phyloP scores from a whole-genome alignment of 2,329 filamentous ascomycete genomes.

The Colletotrichum limetticola region DNA sequence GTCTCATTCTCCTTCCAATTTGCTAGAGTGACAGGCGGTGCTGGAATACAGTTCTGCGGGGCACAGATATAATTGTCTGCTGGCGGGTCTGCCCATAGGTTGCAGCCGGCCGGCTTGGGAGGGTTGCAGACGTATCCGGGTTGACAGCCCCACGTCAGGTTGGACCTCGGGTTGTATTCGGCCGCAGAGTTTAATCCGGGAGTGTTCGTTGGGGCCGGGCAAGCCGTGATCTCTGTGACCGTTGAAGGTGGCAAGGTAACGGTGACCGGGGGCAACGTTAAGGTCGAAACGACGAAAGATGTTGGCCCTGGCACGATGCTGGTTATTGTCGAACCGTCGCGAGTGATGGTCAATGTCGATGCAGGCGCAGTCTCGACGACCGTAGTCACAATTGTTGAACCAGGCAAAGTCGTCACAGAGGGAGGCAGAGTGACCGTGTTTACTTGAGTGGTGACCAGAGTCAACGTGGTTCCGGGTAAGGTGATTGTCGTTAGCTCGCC shows the following conservation, averaged over 20 bases:
- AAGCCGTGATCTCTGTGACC: constrained; percentile 47
- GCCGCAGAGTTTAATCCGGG: constrained; percentile 34
- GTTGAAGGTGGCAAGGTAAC: constrained; percentile 36
- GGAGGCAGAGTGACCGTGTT: constrained; percentile 36
- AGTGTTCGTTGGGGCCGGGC: constrained; percentile 55
- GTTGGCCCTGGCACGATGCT: constrained; percentile 40
- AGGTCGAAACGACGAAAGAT: constrained; percentile 33
- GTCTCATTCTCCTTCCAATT: constrained; percentile 59
- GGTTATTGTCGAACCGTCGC: constrained; percentile 43
- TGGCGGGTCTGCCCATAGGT: constrained; percentile 62
- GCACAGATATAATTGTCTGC: constrained; percentile 58
- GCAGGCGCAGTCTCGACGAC: constrained; percentile 43
- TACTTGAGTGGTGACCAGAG: constrained; percentile 12
- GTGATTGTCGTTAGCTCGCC: constrained; percentile 34
- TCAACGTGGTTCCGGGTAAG: constrained; percentile 26
- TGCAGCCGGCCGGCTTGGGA: constrained; percentile 60
- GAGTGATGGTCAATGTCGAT: constrained; percentile 45
- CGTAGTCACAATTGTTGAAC: constrained; percentile 45
- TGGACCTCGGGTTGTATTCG: constrained; percentile 47
- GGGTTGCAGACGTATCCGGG: constrained; percentile 65
- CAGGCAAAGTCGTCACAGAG: constrained; percentile 39
- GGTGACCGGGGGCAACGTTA: constrained; percentile 42
- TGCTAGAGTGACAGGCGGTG: constrained; percentile 49
- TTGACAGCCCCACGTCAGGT: constrained; percentile 63
- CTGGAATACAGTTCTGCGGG: constrained; percentile 53